These are phyloP conservation scores for Antarctomyces pellizariae DNA, from an alignment of 495 filamentous ascomycete species.

Conservation along the genomic window DNA sequence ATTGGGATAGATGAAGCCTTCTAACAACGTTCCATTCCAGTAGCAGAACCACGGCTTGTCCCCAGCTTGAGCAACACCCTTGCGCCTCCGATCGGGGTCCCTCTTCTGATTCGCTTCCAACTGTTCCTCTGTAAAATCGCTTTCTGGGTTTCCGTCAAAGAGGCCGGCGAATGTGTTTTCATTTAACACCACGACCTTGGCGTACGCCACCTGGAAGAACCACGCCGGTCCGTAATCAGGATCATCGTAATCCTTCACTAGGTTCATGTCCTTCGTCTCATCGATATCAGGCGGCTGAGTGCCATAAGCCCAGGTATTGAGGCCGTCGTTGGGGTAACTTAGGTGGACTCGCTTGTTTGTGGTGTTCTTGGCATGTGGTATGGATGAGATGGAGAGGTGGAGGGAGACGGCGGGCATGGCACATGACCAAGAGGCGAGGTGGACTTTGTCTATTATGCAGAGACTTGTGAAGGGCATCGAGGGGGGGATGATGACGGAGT, in stretches of 20 bases:
- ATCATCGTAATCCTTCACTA: slow-evolving; percentile 45
- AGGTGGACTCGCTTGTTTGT: slow-evolving; percentile 8
- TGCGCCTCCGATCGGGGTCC: slow-evolving; percentile 19
- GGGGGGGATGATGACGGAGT: slow-evolving; percentile 32
- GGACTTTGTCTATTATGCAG: slow-evolving; percentile 38
- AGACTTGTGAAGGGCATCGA: slow-evolving; percentile 29
- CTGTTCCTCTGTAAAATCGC: slow-evolving; percentile 5
- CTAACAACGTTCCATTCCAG: slow-evolving; percentile 65
- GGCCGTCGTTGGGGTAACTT: slow-evolving; percentile 5
- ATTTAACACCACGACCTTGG: slow-evolving; percentile 62
- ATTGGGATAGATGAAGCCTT: slow-evolving; percentile 59
- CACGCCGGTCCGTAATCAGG: slow-evolving; percentile 44
- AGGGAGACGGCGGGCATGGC: slow-evolving; percentile 18
- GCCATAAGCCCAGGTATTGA: slow-evolving; percentile 36
- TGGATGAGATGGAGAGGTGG: slow-evolving; percentile 1
- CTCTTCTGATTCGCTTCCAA: slow-evolving; percentile 3
- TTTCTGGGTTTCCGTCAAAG: slow-evolving; percentile 5
- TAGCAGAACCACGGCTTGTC: slow-evolving; percentile 72
- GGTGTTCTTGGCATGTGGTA: slow-evolving; percentile 1
- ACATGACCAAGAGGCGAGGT: slow-evolving; percentile 49
- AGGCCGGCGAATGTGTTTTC: slow-evolving; percentile 22
- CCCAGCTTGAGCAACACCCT: slow-evolving; percentile 26
- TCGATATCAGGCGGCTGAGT: slow-evolving; percentile 41
- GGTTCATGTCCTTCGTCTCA: slow-evolving; percentile 23
- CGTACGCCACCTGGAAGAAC: slow-evolving; percentile 44